Conservation (phyloP, 768 basidiomycete genomes). For the Trametes maxima region DNA sequence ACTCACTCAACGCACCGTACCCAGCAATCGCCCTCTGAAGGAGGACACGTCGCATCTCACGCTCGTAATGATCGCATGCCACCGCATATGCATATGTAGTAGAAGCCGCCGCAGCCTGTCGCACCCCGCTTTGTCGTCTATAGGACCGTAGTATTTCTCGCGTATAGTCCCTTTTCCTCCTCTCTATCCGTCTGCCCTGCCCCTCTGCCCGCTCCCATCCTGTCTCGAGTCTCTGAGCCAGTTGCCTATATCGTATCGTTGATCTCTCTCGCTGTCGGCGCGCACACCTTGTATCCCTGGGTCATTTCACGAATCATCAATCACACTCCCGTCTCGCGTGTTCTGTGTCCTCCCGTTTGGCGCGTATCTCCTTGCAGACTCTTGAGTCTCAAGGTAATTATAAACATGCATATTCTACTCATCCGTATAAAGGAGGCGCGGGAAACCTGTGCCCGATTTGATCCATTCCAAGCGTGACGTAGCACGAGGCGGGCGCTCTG, state of each 20-base stretch:
- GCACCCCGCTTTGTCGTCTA: conserved; percentile 19
- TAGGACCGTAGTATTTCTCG: conserved; percentile 20
- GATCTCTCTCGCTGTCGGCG: conserved; percentile 26
- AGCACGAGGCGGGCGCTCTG: too few relatives aligned
- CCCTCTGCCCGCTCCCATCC: background rate
- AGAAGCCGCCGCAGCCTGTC: conserved; percentile 24
- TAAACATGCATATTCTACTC: too few relatives aligned
- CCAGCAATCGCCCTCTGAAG: conserved; percentile 31
- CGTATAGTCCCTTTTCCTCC: background rate
- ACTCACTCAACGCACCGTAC: conserved; percentile 25
- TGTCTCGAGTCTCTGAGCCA: background rate
- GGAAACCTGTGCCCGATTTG: too few relatives aligned
- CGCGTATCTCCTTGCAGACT: too few relatives aligned
- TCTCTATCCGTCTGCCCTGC: background rate
- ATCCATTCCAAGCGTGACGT: too few relatives aligned
- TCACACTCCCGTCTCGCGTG: conserved; percentile 18
- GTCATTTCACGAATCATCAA: conserved; percentile 20
- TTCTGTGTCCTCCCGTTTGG: background rate
- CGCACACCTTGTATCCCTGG: conserved; percentile 24
- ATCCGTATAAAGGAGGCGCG: too few relatives aligned
- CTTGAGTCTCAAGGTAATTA: too few relatives aligned
- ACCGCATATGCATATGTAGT: conserved; percentile 26
- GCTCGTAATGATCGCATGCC: conserved; percentile 22
- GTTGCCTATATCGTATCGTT: conserved; percentile 24
- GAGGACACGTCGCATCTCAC: conserved; percentile 24